A percentile compares a stretch with the other conserved stretches of the same genome.
Evolutionary conservation across 2,329 filamentous ascomycete species (phyloP).

Genomic region (Paramyrothecium sp.): DNA sequence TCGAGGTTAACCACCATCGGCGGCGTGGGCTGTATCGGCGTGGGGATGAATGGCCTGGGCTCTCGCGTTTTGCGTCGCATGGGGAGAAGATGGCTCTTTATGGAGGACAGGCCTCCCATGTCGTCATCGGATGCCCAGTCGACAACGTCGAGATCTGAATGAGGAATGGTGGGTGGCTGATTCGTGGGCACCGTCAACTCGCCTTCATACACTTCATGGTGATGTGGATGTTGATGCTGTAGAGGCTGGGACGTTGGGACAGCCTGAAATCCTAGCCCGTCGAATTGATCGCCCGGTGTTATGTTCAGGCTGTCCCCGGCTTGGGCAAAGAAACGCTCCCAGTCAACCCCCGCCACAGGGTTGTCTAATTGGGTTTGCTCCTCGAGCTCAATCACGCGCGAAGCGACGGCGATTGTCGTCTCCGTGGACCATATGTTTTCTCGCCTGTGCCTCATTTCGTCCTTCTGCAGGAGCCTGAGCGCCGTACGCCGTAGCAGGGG

Average conservation of each 20-base stretch:
- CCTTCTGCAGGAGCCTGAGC: constrained; percentile 29
- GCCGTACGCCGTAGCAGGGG: constrained; percentile 37
- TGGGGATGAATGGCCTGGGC: background rate
- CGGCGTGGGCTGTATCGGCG: constrained; percentile 14
- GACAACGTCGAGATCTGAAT: background rate
- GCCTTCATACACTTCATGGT: background rate
- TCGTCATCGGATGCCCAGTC: background rate
- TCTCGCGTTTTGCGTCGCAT: background rate
- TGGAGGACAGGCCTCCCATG: background rate
- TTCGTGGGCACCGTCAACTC: constrained; percentile 6
- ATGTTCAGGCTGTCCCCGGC: background rate
- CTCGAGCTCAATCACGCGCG: constrained; percentile 33
- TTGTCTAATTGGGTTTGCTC: constrained; percentile 15
- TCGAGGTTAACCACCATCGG: constrained; percentile 12
- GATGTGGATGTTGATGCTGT: background rate
- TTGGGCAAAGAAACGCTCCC: background rate
- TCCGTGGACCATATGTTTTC: constrained; percentile 39
- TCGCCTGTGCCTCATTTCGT: constrained; percentile 26
- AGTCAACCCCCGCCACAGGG: background rate
- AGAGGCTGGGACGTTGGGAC: too few relatives aligned
- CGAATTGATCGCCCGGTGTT: background rate
- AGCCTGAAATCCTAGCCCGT: background rate
- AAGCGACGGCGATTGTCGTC: constrained; percentile 28
- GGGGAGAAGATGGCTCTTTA: background rate
- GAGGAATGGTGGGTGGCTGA: background rate